Evolutionary conservation across 257 asterid genomes (phyloP).

Genomic region (Plectranthus barbatus): DNA sequence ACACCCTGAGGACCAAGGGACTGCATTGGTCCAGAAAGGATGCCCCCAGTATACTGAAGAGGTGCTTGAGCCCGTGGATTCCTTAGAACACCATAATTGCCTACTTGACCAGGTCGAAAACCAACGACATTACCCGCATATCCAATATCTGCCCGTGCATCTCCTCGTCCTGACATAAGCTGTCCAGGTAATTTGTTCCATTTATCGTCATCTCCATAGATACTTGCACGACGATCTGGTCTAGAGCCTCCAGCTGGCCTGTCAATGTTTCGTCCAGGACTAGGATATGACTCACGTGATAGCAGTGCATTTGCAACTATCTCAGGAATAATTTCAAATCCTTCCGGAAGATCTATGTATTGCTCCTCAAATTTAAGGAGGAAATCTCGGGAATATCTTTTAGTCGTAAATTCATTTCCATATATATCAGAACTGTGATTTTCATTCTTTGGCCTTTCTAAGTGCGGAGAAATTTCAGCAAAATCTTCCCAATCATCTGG

Average conservation of each 20-base stretch:
- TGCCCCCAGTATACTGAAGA: constrained; percentile 39
- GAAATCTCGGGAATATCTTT: constrained; percentile 79
- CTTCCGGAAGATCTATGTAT: constrained; percentile 56
- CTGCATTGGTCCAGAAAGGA: constrained; percentile 65
- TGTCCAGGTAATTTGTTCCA: constrained; percentile 53
- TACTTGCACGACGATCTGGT: constrained; percentile 58
- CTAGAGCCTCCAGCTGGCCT: constrained; percentile 41
- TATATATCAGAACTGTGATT: constrained; percentile 24
- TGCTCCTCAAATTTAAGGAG: constrained; percentile 65
- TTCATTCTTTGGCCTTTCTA: constrained; percentile 34
- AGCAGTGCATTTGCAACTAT: constrained; percentile 33
- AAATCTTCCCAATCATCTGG: constrained; percentile 99
- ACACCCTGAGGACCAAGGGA: constrained; percentile 55
- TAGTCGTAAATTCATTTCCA: constrained; percentile 33
- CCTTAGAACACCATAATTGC: constrained; percentile 58
- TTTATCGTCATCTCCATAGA: constrained; percentile 58
- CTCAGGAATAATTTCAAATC: constrained; percentile 42
- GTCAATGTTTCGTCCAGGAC: constrained; percentile 52
- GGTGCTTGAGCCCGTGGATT: constrained; percentile 52
- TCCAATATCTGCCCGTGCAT: constrained; percentile 33
- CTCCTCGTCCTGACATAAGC: constrained; percentile 45
- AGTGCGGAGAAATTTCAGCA: constrained; percentile 64
- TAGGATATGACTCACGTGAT: constrained; percentile 40
- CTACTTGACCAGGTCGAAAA: constrained; percentile 48
- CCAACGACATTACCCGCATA: constrained; percentile 31